phyloP scores from a whole-genome alignment of 169 alveolate genomes.

The Cryptosporidium felis region DNA sequence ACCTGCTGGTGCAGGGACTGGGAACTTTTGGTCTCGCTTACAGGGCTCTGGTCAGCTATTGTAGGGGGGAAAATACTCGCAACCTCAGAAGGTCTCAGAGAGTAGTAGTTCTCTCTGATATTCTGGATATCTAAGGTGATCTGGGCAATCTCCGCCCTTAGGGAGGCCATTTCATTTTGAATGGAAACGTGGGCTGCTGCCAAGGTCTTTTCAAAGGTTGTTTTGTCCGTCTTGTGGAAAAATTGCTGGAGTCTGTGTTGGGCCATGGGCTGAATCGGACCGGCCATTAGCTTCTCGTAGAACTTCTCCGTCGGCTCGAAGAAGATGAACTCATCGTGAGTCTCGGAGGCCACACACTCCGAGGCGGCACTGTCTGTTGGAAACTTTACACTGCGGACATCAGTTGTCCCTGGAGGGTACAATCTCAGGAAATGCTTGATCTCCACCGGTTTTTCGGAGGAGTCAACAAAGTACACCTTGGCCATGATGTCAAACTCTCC shows the following conservation, averaged over 20 bases:
- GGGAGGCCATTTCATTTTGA: conserved; percentile 59
- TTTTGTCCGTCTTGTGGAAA: conserved; percentile 48
- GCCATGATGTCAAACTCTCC: conserved; percentile 89
- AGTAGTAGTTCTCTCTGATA: conserved; percentile 49
- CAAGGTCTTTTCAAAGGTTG: conserved; percentile 44
- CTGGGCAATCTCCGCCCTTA: conserved; percentile 66
- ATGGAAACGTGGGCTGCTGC: conserved; percentile 61
- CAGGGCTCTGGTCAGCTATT: not conserved
- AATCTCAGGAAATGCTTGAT: conserved; percentile 81
- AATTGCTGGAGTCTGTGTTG: conserved; percentile 73
- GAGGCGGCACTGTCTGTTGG: conserved; percentile 33
- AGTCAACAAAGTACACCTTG: conserved; percentile 82
- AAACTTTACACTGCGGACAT: conserved; percentile 55
- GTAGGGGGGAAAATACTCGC: conserved; percentile 26
- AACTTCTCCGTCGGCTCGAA: conserved; percentile 75
- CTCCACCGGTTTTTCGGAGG: conserved; percentile 84
- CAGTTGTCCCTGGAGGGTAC: conserved; percentile 74
- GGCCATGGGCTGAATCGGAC: conserved; percentile 73
- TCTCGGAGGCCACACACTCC: conserved; percentile 70
- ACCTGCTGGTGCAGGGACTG: not conserved
- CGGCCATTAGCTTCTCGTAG: conserved; percentile 74
- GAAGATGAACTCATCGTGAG: conserved; percentile 73
- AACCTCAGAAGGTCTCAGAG: conserved; percentile 50
- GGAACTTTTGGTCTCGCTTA: not conserved
- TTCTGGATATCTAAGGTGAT: conserved; percentile 38